Evolutionary conservation across 2,329 filamentous ascomycete genomes (phyloP).

Genomic region (Fusarium tuaranense): DNA sequence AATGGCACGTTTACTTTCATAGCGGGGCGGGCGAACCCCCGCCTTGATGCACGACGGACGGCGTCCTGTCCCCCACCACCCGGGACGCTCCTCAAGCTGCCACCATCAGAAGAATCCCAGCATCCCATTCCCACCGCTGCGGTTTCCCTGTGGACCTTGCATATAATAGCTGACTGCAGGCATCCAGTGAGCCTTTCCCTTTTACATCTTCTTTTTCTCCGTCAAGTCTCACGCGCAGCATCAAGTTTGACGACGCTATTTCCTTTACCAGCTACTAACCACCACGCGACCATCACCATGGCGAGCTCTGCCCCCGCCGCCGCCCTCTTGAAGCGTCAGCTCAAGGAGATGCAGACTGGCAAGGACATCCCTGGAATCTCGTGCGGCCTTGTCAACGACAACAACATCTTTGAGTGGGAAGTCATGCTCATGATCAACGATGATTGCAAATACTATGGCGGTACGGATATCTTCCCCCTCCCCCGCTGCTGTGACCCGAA

Average conservation of each 20-base stretch:
- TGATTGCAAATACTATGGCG: constrained; percentile 92
- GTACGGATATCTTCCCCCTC: constrained; percentile 60
- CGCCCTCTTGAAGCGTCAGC: constrained; percentile 82
- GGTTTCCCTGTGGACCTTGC: constrained; percentile 6
- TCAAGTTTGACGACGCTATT: background rate
- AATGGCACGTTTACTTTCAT: constrained; percentile 5
- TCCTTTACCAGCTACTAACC: background rate
- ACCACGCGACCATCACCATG: constrained; percentile 26
- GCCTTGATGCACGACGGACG: background rate
- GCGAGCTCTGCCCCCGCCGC: constrained; percentile 66
- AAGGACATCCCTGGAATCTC: constrained; percentile 96
- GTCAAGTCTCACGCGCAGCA: background rate
- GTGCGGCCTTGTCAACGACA: constrained; percentile 85
- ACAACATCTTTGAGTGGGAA: constrained; percentile 97
- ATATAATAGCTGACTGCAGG: constrained; percentile 1
- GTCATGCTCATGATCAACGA: constrained; percentile 99
- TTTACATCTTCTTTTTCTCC: background rate
- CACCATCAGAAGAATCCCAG: constrained; percentile 15
- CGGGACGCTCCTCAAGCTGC: constrained; percentile 5
- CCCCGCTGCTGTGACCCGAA: background rate
- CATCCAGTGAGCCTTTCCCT: background rate
- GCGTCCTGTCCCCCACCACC: constrained; percentile 29
- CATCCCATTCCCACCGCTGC: constrained; percentile 19
- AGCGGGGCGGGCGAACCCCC: constrained; percentile 8
- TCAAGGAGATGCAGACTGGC: constrained; percentile 93